Percentiles rank a stretch among this genome's conserved stretches.
phyloP scores from a whole-genome alignment of 306 rosid species.

The Dalbergia cochinchinensis region DNA sequence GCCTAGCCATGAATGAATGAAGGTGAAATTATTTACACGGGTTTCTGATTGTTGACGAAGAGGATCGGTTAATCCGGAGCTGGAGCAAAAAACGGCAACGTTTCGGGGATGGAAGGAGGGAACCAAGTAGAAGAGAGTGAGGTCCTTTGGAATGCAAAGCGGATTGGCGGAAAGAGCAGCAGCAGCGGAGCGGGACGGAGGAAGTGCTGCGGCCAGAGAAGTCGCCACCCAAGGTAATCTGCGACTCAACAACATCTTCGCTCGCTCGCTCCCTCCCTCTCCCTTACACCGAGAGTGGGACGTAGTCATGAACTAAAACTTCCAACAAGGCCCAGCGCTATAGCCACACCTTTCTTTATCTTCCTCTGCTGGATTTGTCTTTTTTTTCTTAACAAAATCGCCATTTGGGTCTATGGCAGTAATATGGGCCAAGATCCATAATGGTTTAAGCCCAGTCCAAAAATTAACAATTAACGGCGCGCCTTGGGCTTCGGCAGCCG shows the following conservation, averaged over 20 bases:
- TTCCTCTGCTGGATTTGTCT: too few species aligned
- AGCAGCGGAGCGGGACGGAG: constrained; percentile 40
- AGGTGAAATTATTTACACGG: constrained; percentile 49
- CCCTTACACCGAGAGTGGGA: too few species aligned
- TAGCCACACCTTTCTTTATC: too few species aligned
- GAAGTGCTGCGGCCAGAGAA: constrained; percentile 47
- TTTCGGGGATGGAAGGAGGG: constrained; percentile 26
- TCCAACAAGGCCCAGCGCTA: background rate
- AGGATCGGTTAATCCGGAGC: constrained; percentile 42
- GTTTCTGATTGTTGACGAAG: constrained; percentile 55
- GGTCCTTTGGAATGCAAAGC: constrained; percentile 26
- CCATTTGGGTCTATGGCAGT: too few species aligned
- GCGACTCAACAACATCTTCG: constrained; percentile 68
- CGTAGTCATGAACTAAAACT: too few species aligned
- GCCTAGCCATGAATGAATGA: background rate
- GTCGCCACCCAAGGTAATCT: constrained; percentile 64
- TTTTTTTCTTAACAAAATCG: too few species aligned
- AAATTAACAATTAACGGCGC: too few species aligned
- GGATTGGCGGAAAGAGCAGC: constrained; percentile 22
- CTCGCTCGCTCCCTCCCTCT: background rate
- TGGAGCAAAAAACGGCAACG: constrained; percentile 33
- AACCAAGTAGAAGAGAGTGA: background rate
- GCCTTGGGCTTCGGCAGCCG: too few species aligned
- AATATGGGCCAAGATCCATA: too few species aligned
- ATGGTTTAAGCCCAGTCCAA: too few species aligned